Conservation (phyloP, 306 rosid genomes). For the Ammopiptanthus mongolicus region DNA sequence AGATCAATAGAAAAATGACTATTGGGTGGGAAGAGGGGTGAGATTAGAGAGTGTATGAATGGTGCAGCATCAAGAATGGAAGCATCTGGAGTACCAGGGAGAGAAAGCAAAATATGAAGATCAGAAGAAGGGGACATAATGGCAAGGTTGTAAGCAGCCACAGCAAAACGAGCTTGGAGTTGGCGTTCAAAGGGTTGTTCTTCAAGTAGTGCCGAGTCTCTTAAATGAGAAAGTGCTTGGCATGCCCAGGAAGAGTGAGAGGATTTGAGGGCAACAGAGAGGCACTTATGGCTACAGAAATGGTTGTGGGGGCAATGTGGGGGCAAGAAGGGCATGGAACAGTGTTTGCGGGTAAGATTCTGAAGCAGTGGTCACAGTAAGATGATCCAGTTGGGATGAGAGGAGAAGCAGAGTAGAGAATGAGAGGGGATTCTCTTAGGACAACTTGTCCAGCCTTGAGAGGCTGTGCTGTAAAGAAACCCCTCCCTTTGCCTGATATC, state of each 20-base stretch:
- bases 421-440: constrained; percentile 53
- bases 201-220: not conserved
- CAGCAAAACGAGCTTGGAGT: constrained; percentile 52
- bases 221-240: constrained; percentile 25
- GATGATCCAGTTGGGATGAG: constrained; percentile 10
- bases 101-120: constrained; percentile 39
- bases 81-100: constrained; percentile 35
- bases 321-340: constrained; percentile 34
- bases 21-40: constrained; percentile 27
- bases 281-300: constrained; percentile 47
- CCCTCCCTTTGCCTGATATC: constrained; percentile 51
- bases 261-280: constrained; percentile 24
- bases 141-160: constrained; percentile 45
- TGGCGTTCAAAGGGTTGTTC: constrained; percentile 37
- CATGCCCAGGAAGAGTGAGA: constrained; percentile 45
- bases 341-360: constrained; percentile 9
- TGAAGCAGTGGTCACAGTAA: constrained; percentile 60
- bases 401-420: constrained; percentile 53
- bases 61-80: constrained; percentile 19
- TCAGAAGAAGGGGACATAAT: constrained; percentile 9
- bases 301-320: constrained; percentile 21
- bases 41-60: constrained; percentile 38
- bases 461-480: constrained; percentile 38
- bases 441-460: constrained; percentile 55
- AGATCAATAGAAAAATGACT: constrained; percentile 28